Conservation (phyloP, 2,329 filamentous ascomycete species). For the Cladophialophora carrionii region DNA sequence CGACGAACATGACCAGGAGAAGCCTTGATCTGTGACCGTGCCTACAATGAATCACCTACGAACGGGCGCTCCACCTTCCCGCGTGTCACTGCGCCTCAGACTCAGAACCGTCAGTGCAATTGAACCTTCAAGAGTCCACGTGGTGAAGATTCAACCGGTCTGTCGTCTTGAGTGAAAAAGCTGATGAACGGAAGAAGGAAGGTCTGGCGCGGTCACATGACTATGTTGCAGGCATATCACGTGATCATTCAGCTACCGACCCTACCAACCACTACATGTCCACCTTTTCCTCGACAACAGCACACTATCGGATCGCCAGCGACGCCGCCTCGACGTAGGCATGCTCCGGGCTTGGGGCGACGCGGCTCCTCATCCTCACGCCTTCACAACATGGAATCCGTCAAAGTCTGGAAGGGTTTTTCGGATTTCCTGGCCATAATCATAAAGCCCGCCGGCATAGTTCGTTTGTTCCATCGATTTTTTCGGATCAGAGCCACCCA, state of each 20-base stretch:
- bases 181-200: background rate
- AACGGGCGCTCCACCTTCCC: too few relatives aligned
- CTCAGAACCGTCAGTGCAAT: too few relatives aligned
- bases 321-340: background rate
- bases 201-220: background rate
- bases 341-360: too few relatives aligned
- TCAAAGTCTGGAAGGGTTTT: slow-evolving; percentile 32
- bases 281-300: background rate
- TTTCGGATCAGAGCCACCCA: slow-evolving; percentile 58
- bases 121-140: too few relatives aligned
- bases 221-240: too few relatives aligned
- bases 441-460: slow-evolving; percentile 44
- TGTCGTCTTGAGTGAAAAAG: background rate
- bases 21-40: too few relatives aligned
- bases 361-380: background rate
- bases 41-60: too few relatives aligned
- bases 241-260: background rate
- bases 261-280: background rate
- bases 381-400: slow-evolving; percentile 37
- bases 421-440: slow-evolving; percentile 36
- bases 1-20: background rate
- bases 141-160: too few relatives aligned
- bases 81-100: too few relatives aligned
- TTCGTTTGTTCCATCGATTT: slow-evolving; percentile 59
- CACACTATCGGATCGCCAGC: too few relatives aligned